phyloP scores from a whole-genome alignment of 83 land plant genomes.

The Picea abies region DNA sequence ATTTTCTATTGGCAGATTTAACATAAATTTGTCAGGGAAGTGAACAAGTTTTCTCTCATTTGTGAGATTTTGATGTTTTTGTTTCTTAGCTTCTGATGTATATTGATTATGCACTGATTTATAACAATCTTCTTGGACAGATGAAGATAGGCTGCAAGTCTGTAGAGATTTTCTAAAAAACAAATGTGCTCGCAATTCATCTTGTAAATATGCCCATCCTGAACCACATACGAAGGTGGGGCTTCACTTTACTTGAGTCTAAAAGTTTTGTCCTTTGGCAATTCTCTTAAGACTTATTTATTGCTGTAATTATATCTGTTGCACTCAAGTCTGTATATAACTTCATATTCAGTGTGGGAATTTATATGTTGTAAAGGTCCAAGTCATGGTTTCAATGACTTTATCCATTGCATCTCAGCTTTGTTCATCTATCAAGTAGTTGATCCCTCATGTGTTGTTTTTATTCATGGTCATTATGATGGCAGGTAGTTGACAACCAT shows the following conservation, averaged over 20 bases:
- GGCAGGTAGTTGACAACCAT: conserved; percentile 24
- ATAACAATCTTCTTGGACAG: conserved; percentile 5
- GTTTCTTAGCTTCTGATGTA: no score
- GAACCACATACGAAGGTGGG: conserved; percentile 20
- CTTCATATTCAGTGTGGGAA: not conserved
- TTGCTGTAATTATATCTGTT: not conserved
- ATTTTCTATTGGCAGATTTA: not conserved
- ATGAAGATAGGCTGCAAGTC: conserved; percentile 25
- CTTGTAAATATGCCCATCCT: conserved; percentile 27
- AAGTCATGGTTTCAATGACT: not conserved
- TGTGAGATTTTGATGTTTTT: not conserved
- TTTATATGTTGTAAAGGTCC: not conserved
- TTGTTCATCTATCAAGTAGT: not conserved
- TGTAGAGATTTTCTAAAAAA: conserved; percentile 21
- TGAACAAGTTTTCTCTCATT: not conserved
- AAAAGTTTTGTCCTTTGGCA: not conserved
- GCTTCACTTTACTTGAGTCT: not conserved
- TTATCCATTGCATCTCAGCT: not conserved
- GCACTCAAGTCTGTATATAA: not conserved
- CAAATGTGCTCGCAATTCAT: conserved; percentile 18
- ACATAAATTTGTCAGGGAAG: not conserved
- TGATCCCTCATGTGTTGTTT: not conserved
- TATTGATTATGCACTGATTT: not conserved
- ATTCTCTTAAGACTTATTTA: not conserved
- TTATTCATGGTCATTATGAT: not conserved